phyloP scores from a whole-genome alignment of 1,284 basidiomycete species.

The Puccinia hordei region DNA sequence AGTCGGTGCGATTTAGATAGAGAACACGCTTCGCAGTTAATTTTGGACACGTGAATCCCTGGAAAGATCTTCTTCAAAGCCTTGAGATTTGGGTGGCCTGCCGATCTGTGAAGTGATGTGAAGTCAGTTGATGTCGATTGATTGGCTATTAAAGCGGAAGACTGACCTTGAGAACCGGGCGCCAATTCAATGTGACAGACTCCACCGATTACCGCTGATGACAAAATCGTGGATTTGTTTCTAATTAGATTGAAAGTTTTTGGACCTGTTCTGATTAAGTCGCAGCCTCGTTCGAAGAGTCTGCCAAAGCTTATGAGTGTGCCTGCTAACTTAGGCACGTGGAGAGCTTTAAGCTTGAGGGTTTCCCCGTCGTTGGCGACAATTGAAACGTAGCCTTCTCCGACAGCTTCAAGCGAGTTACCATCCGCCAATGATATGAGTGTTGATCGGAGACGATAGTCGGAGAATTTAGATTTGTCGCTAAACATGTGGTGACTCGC shows the following conservation, averaged over 20 bases:
- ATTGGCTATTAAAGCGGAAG: not conserved
- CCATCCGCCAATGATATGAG: not conserved
- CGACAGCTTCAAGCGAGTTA: not conserved
- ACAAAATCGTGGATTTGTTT: not conserved
- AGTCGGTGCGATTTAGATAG: no score
- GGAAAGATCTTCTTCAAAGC: not conserved
- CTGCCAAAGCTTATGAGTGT: not conserved
- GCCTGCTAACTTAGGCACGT: not conserved
- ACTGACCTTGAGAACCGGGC: not conserved
- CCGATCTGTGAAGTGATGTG: not conserved
- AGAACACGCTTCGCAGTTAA: not conserved
- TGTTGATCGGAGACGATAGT: no score
- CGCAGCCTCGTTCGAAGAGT: not conserved
- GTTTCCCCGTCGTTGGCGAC: not conserved
- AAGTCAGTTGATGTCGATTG: not conserved
- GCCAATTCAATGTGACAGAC: not conserved
- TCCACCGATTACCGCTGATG: not conserved
- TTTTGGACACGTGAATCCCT: not conserved
- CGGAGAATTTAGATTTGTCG: not conserved
- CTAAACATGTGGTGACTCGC: conserved; percentile 10
- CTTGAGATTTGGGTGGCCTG: not conserved
- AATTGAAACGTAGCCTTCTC: no score
- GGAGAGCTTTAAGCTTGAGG: not conserved
- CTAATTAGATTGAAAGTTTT: not conserved
- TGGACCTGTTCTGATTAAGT: not conserved